Evolutionary conservation across 2,329 filamentous ascomycete species (phyloP), one percentile per base, ranked within the genome.

Genomic region (Plenodomus lindquistii): DNA sequence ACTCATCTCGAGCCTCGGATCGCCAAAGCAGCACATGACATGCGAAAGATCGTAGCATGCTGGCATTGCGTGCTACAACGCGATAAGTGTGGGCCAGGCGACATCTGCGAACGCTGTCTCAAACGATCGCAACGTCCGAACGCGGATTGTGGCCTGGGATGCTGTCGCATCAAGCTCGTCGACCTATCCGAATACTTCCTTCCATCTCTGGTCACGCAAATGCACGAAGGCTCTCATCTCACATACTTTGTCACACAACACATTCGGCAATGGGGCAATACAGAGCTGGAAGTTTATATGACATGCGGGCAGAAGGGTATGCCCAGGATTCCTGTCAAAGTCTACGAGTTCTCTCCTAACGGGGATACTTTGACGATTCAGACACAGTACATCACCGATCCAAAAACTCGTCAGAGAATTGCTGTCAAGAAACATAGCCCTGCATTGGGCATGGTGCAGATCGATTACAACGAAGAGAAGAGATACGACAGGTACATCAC

Each of bases 1-100:
- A 72, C 70, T 10, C 72, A 66, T 55, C 62, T 69, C 40, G 59
- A 63, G 38, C 67, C 57, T 36, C 71, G 63, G 10, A 69, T 69
- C 29, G 71, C 72, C 16, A 71, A 72, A 50, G 70, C 73, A 42
- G 76, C 72, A 36, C 71, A 74, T 40, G 67, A 71, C 35, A 77
- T 78, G 75, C 73, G 77, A 13, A 75, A 75, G 44, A 69, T 72
- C 7, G 72, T 73, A 18, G 74, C 76, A 9, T 79, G 77, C 48
- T 79, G 77, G 77, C 70, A 75, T 21, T 79, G 77, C 49, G 72
- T 72, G 4, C 63, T 79, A 40, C 77, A 79, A 52, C 68, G 77
- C 60, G 77, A 78, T 56, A 73, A 74, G 65, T 77, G 74, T 53
- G 67, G 70, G 5, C 67, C 69, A 18, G 72, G 73, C 35, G 65